Percentiles rank a stretch among this genome's conserved stretches.
These are phyloP conservation scores for Suhomyces choctaworum DNA, from an alignment of 1,139 yeast species.

Conservation along the genomic window DNA sequence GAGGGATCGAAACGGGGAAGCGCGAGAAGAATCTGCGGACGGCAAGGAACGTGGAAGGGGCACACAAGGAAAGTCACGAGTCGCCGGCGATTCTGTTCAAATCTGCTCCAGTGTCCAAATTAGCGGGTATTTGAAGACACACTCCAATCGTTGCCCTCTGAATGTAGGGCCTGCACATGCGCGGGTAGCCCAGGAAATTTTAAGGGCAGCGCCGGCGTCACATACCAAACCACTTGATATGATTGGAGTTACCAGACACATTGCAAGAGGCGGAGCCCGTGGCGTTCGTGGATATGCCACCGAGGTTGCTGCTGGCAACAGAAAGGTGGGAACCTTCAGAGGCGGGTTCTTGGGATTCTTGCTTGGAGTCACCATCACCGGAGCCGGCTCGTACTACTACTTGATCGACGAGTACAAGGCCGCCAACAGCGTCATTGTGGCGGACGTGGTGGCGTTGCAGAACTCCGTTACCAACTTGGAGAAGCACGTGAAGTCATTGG, in stretches of 20 bases:
- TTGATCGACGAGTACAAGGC: conserved; percentile 74
- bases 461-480: conserved; percentile 68
- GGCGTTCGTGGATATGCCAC: conserved; percentile 38
- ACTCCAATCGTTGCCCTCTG: too few species aligned
- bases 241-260: conserved; percentile 25
- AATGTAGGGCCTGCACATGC: too few species aligned
- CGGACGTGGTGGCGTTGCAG: conserved; percentile 73
- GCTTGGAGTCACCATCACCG: conserved; percentile 72
- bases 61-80: too few species aligned
- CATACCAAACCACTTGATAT: conserved; percentile 11
- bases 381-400: conserved; percentile 75
- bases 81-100: too few species aligned
- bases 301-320: conserved; percentile 24
- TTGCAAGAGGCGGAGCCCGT: conserved; percentile 15
- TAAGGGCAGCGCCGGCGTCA: background rate
- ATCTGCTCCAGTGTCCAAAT: too few species aligned
- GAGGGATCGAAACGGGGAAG: too few species aligned
- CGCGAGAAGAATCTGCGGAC: too few species aligned
- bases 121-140: too few species aligned
- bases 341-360: conserved; percentile 77
- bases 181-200: background rate
- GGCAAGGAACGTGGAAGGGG: too few species aligned
- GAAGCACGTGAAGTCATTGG: conserved; percentile 58
- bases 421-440: conserved; percentile 69
- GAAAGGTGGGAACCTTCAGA: conserved; percentile 58